Evolutionary conservation across 768 basidiomycete species (phyloP).

Genomic region (Auriscalpium vulgare): DNA sequence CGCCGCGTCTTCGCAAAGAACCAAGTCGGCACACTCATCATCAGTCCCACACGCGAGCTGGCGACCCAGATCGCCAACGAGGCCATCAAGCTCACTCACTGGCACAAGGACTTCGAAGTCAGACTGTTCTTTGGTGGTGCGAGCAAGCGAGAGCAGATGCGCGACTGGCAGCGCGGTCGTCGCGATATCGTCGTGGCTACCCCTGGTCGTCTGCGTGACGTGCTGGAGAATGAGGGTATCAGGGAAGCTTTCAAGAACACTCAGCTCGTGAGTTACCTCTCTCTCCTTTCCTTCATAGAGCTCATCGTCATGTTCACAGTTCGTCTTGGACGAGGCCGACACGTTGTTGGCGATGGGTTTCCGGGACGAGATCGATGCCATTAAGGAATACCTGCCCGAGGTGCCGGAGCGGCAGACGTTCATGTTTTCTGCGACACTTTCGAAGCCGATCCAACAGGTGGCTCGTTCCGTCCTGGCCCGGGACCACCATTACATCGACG

Average conservation of each 20-base stretch:
- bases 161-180: slow-evolving; percentile 52
- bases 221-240: slow-evolving; percentile 52
- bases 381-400: slow-evolving; percentile 53
- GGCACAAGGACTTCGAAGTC: slow-evolving; percentile 60
- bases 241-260: slow-evolving; percentile 39
- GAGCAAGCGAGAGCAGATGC: slow-evolving; percentile 56
- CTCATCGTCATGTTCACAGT: slow-evolving; percentile 31
- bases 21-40: slow-evolving; percentile 65
- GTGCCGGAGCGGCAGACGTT: slow-evolving; percentile 75
- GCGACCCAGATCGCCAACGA: slow-evolving; percentile 88
- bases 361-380: slow-evolving; percentile 74
- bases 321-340: slow-evolving; percentile 91
- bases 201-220: slow-evolving; percentile 78
- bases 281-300: neutral
- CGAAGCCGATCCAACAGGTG: slow-evolving; percentile 60
- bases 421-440: slow-evolving; percentile 86
- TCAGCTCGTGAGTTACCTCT: slow-evolving; percentile 41
- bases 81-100: slow-evolving; percentile 54
- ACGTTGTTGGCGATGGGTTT: slow-evolving; percentile 90
- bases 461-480: slow-evolving; percentile 50
- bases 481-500: slow-evolving; percentile 68
- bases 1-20: slow-evolving; percentile 31
- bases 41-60: slow-evolving; percentile 85
- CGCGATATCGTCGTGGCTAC: slow-evolving; percentile 85
- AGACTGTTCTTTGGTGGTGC: slow-evolving; percentile 73